Percentiles rank a stretch among this genome's conserved stretches.
Evolutionary conservation across 805 yeast genomes (phyloP).

Genomic region (Jamesozyma piceae): DNA sequence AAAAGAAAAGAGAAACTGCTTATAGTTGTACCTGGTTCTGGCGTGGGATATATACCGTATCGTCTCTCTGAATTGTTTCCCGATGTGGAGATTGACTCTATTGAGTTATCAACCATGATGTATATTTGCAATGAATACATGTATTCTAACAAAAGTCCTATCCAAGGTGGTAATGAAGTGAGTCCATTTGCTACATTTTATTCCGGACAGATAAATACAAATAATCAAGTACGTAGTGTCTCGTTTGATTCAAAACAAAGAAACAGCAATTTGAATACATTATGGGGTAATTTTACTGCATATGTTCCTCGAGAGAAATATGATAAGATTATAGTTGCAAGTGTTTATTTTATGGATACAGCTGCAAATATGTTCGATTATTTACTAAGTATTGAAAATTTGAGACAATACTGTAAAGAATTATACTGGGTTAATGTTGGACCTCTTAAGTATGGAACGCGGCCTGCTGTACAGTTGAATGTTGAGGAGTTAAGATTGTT

Average conservation of each 20-base stretch:
- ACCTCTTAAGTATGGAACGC: conserved; percentile 86
- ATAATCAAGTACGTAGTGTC: conserved; percentile 41
- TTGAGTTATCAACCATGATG: conserved; percentile 75
- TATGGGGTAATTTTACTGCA: conserved; percentile 56
- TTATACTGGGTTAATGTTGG: conserved; percentile 86
- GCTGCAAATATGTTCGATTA: conserved; percentile 80
- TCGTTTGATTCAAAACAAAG: neutral
- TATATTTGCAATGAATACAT: conserved; percentile 49
- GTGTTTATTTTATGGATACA: conserved; percentile 81
- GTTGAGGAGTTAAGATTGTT: conserved; percentile 56
- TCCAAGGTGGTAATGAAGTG: conserved; percentile 9
- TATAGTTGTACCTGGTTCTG: conserved; percentile 79
- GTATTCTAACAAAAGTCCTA: neutral
- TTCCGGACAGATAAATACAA: conserved; percentile 47
- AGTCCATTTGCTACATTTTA: conserved; percentile 55
- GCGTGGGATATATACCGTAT: conserved; percentile 70
- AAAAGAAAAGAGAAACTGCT: conserved; percentile 18
- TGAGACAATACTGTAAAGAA: conserved; percentile 33
- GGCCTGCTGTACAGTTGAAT: conserved; percentile 66
- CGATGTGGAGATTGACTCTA: conserved; percentile 49
- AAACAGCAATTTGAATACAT: conserved; percentile 29
- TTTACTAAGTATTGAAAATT: conserved; percentile 49
- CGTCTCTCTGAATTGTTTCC: conserved; percentile 39
- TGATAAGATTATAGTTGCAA: conserved; percentile 46
- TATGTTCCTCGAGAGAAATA: conserved; percentile 33